Evolutionary conservation across 352 stramenopile genomes (phyloP), one percentile per base, ranked within the genome.

Genomic region (Phytophthora syringae): DNA sequence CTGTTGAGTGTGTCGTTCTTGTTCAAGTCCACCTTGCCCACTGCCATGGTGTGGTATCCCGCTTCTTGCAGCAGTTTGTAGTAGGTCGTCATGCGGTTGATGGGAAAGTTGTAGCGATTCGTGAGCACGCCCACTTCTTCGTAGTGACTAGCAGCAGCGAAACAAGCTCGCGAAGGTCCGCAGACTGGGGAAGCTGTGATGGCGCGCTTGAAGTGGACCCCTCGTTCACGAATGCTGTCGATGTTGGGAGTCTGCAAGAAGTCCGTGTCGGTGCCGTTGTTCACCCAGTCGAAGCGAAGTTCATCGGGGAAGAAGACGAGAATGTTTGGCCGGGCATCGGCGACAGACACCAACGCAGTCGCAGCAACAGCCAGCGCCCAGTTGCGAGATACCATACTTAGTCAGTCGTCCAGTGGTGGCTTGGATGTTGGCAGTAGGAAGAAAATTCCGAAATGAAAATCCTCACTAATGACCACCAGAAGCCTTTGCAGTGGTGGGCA

Each of bases 1-100:
- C 64, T 74, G 49, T 77, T 58, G 11, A 77, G 69, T 10, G 64
- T 77, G 36, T 77, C 59, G 50, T 74, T 74, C 64, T 77, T 77
- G 50, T 64, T 61, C 60, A 77, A 36, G 25, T 77, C 69, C 15
- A 77, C 45, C 36, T 77, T 77, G 22, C 69, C 68, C 21, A 77
- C 69, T 10, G 49, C 58, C 69, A 74, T 77, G 7, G 64, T 77
- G 44, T 77, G 68, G 39, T 77, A 77, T 5, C 69, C 69, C 3
- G 69, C 54, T 15, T 77, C 64, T 15, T 66, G 64, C 30, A 74
- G 52, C 49, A 74, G 59, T 34, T 73, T 74, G 54, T 77, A 77
- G 69, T 66, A 77, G 0, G 69, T 74, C 12, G 64, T 77, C 36
- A 76, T 56, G 27, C 69, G 69, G 48, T 70, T 70, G 20, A 52